phyloP scores from a whole-genome alignment of 164 flowering plant genomes.

The grape (Vitis vinifera) region ASM3070453v1 NC_081809.1:3363001-3363500 shows the following conservation, averaged over 20 bases:
- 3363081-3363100: too few relatives aligned
- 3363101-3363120: too few relatives aligned
- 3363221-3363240: background rate
- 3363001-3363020: too few relatives aligned
- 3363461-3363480: background rate
- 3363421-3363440: background rate
- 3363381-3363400: background rate
- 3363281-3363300: conserved; percentile 46
- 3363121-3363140: too few relatives aligned
- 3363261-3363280: conserved; percentile 57
- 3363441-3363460: background rate
- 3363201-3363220: too few relatives aligned
- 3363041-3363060: too few relatives aligned
- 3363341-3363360: background rate
- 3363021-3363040: too few relatives aligned
- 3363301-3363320: conserved; percentile 51
- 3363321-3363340: background rate
- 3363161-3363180: background rate
- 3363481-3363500: too few relatives aligned
- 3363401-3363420: background rate
- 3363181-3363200: background rate
- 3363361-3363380: background rate
- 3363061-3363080: too few relatives aligned
- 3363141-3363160: too few relatives aligned
- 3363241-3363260: background rate